phyloP scores from a whole-genome alignment of 371 early-diverging fungal genomes.

The Funneliformis caledonium region DNA sequence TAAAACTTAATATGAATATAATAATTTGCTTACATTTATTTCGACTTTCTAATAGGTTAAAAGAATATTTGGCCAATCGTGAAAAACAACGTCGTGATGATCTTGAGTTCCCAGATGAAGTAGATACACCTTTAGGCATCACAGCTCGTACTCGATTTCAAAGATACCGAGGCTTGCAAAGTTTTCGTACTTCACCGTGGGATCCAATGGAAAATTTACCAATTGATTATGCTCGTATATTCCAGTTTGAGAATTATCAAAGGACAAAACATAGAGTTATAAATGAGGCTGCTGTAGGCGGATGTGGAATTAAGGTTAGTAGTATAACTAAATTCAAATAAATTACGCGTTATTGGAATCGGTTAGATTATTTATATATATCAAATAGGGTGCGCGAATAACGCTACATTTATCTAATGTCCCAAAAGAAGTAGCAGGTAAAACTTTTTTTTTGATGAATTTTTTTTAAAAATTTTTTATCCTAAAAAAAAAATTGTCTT shows the following conservation, averaged over 20 bases:
- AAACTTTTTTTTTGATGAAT: constrained; percentile 35
- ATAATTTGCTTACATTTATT: neutral
- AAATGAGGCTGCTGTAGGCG: constrained; percentile 60
- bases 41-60: constrained; percentile 18
- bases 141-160: constrained; percentile 87
- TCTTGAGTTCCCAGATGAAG: constrained; percentile 93
- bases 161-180: constrained; percentile 92
- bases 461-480: constrained; percentile 1
- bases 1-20: neutral
- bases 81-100: constrained; percentile 73
- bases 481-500: neutral
- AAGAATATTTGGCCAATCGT: constrained; percentile 74
- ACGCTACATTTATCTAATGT: constrained; percentile 74
- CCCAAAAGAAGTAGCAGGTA: constrained; percentile 65
- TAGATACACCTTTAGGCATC: constrained; percentile 88
- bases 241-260: constrained; percentile 88
- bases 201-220: constrained; percentile 98
- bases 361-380: neutral
- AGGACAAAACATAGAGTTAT: constrained; percentile 78
- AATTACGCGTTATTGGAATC: neutral
- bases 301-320: constrained; percentile 46
- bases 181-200: constrained; percentile 94
- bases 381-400: constrained; percentile 62
- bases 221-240: constrained; percentile 91
- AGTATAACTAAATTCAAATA: neutral